Evolutionary conservation across 441 rosid species (phyloP).

Genomic region (Hypseocharis bilobata): DNA sequence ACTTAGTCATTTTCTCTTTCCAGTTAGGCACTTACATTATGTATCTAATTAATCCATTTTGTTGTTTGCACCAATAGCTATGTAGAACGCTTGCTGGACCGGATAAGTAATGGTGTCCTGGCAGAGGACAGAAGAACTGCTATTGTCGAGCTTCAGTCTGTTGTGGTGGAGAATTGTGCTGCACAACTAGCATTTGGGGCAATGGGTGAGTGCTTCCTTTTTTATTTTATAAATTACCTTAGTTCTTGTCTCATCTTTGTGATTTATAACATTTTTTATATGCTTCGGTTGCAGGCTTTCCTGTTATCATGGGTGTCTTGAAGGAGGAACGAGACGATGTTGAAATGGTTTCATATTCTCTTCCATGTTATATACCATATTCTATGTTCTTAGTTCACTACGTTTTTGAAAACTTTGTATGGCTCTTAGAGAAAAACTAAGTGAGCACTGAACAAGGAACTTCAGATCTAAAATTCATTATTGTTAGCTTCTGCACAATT

Average conservation of each 20-base stretch:
- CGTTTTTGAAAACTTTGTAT: neutral
- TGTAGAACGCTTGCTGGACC: neutral
- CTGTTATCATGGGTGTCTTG: constrained; percentile 67
- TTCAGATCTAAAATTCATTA: neutral
- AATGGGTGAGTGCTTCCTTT: neutral
- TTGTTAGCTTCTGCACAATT: neutral
- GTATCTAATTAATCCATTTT: neutral
- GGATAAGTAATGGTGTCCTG: neutral
- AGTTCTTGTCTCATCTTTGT: constrained; percentile 2
- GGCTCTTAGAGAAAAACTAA: neutral
- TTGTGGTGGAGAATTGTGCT: neutral
- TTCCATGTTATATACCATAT: neutral
- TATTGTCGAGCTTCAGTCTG: constrained; percentile 2
- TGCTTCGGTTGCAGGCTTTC: constrained; percentile 60
- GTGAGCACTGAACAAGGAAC: neutral
- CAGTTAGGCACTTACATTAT: neutral
- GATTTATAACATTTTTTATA: neutral
- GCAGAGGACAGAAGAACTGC: constrained; percentile 5
- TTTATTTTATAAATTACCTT: constrained; percentile 4
- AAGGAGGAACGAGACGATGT: constrained; percentile 83
- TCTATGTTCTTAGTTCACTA: neutral
- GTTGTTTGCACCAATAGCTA: neutral
- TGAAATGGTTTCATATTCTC: constrained; percentile 57
- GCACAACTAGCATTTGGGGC: constrained; percentile 5
- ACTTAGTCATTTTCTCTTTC: neutral